Conservation (phyloP, 495 filamentous ascomycete genomes). For the Chaetomium tenue region DNA sequence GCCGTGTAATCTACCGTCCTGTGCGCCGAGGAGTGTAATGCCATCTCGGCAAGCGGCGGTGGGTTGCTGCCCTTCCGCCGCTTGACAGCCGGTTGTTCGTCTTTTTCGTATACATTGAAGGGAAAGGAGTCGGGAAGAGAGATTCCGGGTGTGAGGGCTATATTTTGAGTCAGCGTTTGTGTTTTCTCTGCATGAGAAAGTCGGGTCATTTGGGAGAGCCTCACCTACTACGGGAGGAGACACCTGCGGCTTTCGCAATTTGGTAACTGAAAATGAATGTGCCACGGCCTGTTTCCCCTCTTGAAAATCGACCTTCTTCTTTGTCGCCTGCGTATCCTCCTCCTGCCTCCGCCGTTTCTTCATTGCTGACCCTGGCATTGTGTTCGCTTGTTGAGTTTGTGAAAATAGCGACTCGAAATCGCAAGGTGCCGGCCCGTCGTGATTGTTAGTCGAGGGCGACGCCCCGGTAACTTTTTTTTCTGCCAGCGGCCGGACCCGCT, state of each 20-base stretch:
- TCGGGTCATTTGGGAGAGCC: conserved; percentile 6
- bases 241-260: conserved; percentile 56
- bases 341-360: conserved; percentile 73
- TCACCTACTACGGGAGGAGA: conserved; percentile 68
- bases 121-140: conserved; percentile 53
- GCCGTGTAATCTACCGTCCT: conserved; percentile 77
- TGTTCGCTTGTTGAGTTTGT: conserved; percentile 20
- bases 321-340: conserved; percentile 48
- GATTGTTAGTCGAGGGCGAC: neutral
- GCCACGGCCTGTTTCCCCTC: conserved; percentile 27
- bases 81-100: conserved; percentile 44
- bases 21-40: conserved; percentile 75
- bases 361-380: conserved; percentile 56
- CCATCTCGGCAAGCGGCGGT: conserved; percentile 57
- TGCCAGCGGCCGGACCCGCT: conserved; percentile 14
- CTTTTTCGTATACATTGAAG: conserved; percentile 64
- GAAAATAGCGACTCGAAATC: neutral
- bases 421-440: neutral
- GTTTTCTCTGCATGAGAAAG: neutral
- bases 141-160: conserved; percentile 70
- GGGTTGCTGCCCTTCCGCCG: conserved; percentile 44
- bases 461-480: conserved; percentile 25
- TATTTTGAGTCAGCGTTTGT: conserved; percentile 15
- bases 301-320: conserved; percentile 63
- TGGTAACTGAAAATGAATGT: conserved; percentile 53